A percentile compares a stretch with the other conserved stretches of the same genome.
These are phyloP conservation scores for Botrytis hyacinthi DNA, from an alignment of 2,329 filamentous ascomycete species.

Conservation along the genomic window DNA sequence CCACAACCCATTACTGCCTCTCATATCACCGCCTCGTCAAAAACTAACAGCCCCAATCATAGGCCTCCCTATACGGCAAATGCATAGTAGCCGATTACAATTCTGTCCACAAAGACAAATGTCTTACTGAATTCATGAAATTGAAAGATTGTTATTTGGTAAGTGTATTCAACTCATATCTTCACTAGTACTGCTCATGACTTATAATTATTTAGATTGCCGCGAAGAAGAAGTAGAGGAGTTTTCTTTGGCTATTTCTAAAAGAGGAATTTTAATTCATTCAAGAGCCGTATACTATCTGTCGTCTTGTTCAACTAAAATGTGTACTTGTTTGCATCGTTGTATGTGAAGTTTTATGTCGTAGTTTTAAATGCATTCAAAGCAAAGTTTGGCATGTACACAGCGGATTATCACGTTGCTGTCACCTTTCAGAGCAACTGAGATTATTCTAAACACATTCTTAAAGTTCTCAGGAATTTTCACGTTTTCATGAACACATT, in stretches of 20 bases:
- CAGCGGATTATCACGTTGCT: neutral
- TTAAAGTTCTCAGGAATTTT: neutral
- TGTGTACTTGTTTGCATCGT: neutral
- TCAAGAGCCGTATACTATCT: neutral
- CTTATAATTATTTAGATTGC: conserved; percentile 45
- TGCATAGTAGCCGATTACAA: conserved; percentile 91
- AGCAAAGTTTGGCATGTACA: neutral
- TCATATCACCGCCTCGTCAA: neutral
- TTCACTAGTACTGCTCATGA: neutral
- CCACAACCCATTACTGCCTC: neutral
- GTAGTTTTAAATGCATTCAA: neutral
- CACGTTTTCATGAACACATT: neutral
- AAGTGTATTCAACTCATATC: conserved; percentile 36
- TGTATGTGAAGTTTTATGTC: neutral
- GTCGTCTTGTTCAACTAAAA: neutral
- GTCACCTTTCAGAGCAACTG: neutral
- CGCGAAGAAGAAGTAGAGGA: conserved; percentile 46
- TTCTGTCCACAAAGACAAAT: conserved; percentile 87
- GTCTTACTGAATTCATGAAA: conserved; percentile 76
- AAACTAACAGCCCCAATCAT: conserved; percentile 8
- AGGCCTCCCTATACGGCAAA: conserved; percentile 86
- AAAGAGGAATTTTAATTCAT: neutral
- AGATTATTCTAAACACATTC: neutral
- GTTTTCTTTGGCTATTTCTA: neutral
- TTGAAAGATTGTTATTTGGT: conserved; percentile 89